A percentile compares a stretch with the other conserved stretches of the same genome.
Conservation (phyloP, 805 yeast genomes). For the Metschnikowia amazonensis region DNA sequence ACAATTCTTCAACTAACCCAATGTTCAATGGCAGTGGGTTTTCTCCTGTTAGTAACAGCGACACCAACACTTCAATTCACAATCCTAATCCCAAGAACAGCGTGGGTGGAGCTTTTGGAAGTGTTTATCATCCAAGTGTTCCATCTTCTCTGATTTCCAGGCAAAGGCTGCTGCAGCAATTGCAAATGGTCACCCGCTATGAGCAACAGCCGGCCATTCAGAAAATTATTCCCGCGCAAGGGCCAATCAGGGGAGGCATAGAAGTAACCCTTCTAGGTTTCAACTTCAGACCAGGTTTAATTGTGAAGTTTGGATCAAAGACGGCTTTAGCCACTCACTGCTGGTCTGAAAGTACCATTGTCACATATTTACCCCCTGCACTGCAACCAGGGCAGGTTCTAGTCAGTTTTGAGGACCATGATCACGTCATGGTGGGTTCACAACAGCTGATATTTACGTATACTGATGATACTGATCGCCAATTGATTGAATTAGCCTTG, state of each 20-base stretch:
- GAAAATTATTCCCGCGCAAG: slow-evolving; percentile 90
- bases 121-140: slow-evolving; percentile 1
- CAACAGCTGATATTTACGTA: slow-evolving; percentile 77
- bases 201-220: slow-evolving; percentile 46
- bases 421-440: slow-evolving; percentile 27
- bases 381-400: slow-evolving; percentile 84
- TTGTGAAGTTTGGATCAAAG: slow-evolving; percentile 82
- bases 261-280: slow-evolving; percentile 89
- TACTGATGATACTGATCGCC: slow-evolving; percentile 92
- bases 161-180: slow-evolving; percentile 18
- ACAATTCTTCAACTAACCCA: slow-evolving; percentile 31
- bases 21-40: slow-evolving; percentile 40
- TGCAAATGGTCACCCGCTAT: slow-evolving; percentile 11
- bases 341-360: slow-evolving; percentile 93
- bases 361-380: slow-evolving; percentile 92
- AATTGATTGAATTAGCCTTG: slow-evolving; percentile 88
- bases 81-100: slow-evolving; percentile 12
- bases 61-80: slow-evolving; percentile 34
- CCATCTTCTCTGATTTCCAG: slow-evolving; percentile 12
- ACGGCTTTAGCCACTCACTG: slow-evolving; percentile 83
- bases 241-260: slow-evolving; percentile 93
- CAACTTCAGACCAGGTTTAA: slow-evolving; percentile 77
- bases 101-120: slow-evolving; percentile 1
- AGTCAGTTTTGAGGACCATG: slow-evolving; percentile 69
- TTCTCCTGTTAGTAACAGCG: slow-evolving; percentile 46